phyloP scores from a whole-genome alignment of 345 rosid species.

The Syzygium oleosum region DNA sequence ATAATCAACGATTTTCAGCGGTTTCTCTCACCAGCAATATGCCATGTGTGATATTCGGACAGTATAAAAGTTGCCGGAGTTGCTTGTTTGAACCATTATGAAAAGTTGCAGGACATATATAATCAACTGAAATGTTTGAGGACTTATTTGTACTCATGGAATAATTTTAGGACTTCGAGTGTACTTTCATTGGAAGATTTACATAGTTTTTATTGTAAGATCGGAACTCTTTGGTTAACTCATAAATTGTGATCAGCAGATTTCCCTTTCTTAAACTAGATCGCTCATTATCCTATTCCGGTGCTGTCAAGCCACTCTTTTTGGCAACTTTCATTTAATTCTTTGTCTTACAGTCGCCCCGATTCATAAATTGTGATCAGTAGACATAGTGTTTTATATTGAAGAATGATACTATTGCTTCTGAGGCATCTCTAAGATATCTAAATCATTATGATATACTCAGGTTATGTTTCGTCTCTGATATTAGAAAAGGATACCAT shows the following conservation, averaged over 20 bases:
- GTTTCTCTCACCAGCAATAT: neutral
- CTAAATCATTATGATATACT: neutral
- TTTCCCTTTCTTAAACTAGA: neutral
- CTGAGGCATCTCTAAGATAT: neutral
- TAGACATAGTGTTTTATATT: neutral
- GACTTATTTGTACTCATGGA: neutral
- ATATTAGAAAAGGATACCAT: neutral
- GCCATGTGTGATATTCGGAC: neutral
- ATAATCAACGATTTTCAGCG: neutral
- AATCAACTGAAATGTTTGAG: neutral
- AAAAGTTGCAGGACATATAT: neutral
- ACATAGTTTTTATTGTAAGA: neutral
- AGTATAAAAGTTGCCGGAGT: neutral
- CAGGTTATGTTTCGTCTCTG: neutral
- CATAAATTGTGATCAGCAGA: neutral
- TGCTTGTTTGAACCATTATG: neutral
- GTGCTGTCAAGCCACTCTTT: neutral
- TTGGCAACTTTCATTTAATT: neutral
- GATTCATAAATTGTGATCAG: neutral
- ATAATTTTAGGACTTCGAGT: neutral
- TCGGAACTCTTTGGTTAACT: neutral
- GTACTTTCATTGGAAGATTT: neutral
- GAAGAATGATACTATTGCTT: neutral
- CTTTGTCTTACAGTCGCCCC: neutral
- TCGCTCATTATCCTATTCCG: neutral